Evolutionary conservation across 2,329 filamentous ascomycete genomes (phyloP).

Genomic region (Lojkania enalia): DNA sequence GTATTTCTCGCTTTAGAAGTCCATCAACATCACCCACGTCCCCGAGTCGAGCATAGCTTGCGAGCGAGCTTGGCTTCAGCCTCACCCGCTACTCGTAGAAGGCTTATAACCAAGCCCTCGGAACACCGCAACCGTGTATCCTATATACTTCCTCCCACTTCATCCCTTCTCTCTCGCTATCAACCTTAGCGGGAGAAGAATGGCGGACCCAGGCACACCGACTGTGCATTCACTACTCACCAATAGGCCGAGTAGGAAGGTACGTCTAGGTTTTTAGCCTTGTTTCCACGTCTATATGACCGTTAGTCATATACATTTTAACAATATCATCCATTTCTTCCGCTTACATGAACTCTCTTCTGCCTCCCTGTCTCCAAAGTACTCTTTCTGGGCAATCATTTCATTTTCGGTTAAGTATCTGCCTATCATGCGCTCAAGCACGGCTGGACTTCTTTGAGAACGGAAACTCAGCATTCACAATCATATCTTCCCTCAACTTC

Average conservation of each 20-base stretch:
- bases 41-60: conserved; percentile 11
- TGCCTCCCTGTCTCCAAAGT: too few relatives aligned
- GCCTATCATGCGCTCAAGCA: too few relatives aligned
- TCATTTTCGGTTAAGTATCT: too few relatives aligned
- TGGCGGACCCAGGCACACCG: conserved; percentile 18
- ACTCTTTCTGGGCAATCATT: too few relatives aligned
- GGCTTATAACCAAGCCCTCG: conserved; percentile 13
- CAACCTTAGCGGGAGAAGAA: conserved; percentile 19
- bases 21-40: neutral
- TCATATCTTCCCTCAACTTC: too few relatives aligned
- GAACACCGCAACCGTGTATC: conserved; percentile 29
- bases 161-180: conserved; percentile 37
- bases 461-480: too few relatives aligned
- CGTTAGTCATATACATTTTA: too few relatives aligned
- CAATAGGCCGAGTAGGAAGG: conserved; percentile 15
- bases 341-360: too few relatives aligned
- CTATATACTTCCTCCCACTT: conserved; percentile 36
- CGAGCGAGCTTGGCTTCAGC: conserved; percentile 4
- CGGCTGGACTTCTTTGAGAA: too few relatives aligned
- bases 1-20: neutral
- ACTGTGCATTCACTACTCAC: conserved; percentile 21
- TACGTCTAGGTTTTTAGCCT: too few relatives aligned
- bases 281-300: too few relatives aligned
- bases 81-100: conserved; percentile 10
- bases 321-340: too few relatives aligned